Evolutionary conservation across 805 yeast species (phyloP).

Genomic region (Kluyveromyces wickerhamii): DNA sequence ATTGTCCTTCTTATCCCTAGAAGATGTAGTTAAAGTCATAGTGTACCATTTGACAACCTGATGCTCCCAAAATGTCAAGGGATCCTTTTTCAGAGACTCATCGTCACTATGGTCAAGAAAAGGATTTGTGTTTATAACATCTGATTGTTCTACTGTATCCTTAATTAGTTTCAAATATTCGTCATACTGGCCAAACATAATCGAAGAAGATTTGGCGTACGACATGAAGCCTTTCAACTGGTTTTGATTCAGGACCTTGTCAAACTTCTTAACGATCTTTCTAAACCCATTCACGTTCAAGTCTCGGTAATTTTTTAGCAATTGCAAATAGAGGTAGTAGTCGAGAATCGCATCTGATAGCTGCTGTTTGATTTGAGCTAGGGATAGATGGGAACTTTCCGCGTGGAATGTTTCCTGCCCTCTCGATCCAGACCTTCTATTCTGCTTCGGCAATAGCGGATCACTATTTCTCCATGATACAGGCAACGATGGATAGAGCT

Average conservation of each 20-base stretch:
- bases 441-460: neutral
- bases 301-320: slow-evolving; percentile 43
- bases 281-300: slow-evolving; percentile 84
- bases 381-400: slow-evolving; percentile 6
- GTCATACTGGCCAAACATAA: slow-evolving; percentile 23
- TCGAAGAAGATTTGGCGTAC: slow-evolving; percentile 19
- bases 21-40: slow-evolving; percentile 24
- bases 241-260: slow-evolving; percentile 40
- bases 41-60: slow-evolving; percentile 34
- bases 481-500: slow-evolving; percentile 1
- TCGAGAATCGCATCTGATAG: slow-evolving; percentile 27
- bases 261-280: slow-evolving; percentile 84
- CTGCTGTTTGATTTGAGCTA: slow-evolving; percentile 14
- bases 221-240: slow-evolving; percentile 23
- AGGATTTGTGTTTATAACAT: slow-evolving; percentile 9
- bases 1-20: slow-evolving; percentile 23
- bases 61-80: slow-evolving; percentile 25
- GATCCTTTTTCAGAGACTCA: slow-evolving; percentile 15
- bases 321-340: slow-evolving; percentile 25
- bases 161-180: slow-evolving; percentile 13
- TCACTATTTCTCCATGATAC: neutral
- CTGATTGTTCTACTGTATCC: slow-evolving; percentile 10
- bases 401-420: slow-evolving; percentile 12
- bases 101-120: slow-evolving; percentile 11
- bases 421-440: slow-evolving; percentile 1